Conservation (phyloP, 176 grass and related monocot species). For the Calamus simplicifolius region DNA sequence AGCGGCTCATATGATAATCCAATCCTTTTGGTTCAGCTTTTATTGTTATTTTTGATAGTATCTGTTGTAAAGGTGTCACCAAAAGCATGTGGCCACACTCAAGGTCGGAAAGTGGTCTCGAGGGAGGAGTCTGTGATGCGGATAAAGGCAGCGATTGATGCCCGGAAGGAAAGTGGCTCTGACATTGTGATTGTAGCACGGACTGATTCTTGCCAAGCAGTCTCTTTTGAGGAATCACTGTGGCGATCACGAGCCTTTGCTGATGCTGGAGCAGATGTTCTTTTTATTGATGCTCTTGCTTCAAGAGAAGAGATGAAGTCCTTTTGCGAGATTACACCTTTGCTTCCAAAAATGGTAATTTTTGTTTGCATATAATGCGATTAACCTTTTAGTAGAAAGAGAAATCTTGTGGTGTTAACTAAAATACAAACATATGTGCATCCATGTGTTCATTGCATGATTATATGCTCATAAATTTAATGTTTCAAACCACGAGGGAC, state of each 20-base stretch:
- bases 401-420: no score
- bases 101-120: constrained; percentile 83
- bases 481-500: no score
- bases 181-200: constrained; percentile 96
- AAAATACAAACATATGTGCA: no score
- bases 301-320: constrained; percentile 87
- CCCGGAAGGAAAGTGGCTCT: constrained; percentile 73
- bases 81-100: constrained; percentile 95
- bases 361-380: background rate
- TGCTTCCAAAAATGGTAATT: constrained; percentile 92
- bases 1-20: no score
- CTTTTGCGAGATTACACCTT: constrained; percentile 64
- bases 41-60: constrained; percentile 14
- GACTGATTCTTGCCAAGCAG: constrained; percentile 81
- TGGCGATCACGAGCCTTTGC: constrained; percentile 82
- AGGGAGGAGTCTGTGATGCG: constrained; percentile 84
- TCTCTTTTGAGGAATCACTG: constrained; percentile 80
- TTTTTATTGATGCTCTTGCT: constrained; percentile 92
- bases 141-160: constrained; percentile 93
- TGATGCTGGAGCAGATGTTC: constrained; percentile 84
- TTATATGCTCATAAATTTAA: no score
- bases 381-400: no score
- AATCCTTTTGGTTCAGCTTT: no score
- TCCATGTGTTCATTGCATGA: no score
- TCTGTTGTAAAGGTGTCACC: constrained; percentile 74